These are phyloP conservation scores for Jatropha curcas DNA, from an alignment of 345 rosid genomes.

Conservation along the genomic window DNA sequence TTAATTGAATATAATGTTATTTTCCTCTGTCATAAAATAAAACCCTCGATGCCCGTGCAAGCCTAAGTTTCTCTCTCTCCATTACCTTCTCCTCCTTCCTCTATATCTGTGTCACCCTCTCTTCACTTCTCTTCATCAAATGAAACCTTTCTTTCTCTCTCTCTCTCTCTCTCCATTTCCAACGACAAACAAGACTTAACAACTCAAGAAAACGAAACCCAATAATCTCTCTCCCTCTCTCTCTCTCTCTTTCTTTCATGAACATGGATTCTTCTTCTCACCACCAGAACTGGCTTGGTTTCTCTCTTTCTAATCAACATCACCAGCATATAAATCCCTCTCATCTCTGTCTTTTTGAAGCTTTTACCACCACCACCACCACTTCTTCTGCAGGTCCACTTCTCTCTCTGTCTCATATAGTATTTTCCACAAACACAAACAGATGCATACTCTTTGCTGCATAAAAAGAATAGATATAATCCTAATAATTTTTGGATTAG, in stretches of 20 bases:
- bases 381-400: too few relatives aligned
- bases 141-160: conserved; percentile 2
- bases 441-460: too few relatives aligned
- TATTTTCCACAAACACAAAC: too few relatives aligned
- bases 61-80: neutral
- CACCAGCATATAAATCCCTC: conserved; percentile 18
- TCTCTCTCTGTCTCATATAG: too few relatives aligned
- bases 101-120: conserved; percentile 28
- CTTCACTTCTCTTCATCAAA: neutral
- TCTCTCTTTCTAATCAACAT: conserved; percentile 27
- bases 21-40: neutral
- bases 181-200: neutral
- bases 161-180: conserved; percentile 14
- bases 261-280: conserved; percentile 22
- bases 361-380: conserved; percentile 14
- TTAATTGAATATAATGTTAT: neutral
- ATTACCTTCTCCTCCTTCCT: conserved; percentile 7
- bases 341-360: conserved; percentile 23
- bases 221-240: neutral
- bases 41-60: conserved; percentile 30
- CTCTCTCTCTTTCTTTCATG: too few relatives aligned
- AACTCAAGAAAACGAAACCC: neutral
- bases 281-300: conserved; percentile 28
- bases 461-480: too few relatives aligned
- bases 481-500: too few relatives aligned